Evolutionary conservation across 2,329 filamentous ascomycete genomes (phyloP), one percentile per base, ranked within the genome.

Genomic region (Teratosphaeria pseudoeucalypti): DNA sequence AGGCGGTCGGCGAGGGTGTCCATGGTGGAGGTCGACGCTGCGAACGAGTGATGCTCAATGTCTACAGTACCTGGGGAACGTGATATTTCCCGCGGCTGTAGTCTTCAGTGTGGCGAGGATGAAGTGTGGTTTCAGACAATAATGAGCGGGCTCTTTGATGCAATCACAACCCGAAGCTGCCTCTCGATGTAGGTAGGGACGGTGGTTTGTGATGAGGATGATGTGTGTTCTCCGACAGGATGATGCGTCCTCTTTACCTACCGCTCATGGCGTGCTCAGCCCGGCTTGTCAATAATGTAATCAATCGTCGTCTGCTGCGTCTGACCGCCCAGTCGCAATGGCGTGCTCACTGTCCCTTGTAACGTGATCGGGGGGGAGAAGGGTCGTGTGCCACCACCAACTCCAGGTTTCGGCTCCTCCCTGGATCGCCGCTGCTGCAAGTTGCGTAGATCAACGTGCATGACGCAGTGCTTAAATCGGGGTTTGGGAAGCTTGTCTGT

Each of bases 401-500:
- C 43, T 11, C 43, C 43, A 49, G 43, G 19, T 19, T n/a, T 19
- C 43, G 43, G 43, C 9, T 19, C 16, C 9, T 19, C 19, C 16
- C 43, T 23, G 2, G 14, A 23, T 49, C 37, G 43, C 43, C 6
- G 9, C 43, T 7, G 16, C 43, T 10, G n/a, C n/a, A 16, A 19
- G 16, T 49, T 49, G 23, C 43, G 43, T 49, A 1, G 43, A 49
- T 23, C 43, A 12, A 49, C 43, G 43, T n/a, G 19, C 19, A 23
- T 14, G 6, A 19, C 16, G n/a, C 7, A 49, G 19, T 49, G 43
- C 43, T 49, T 49, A 7, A 49, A 16, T 19, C 23, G 9, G 43
- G 43, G 23, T 59, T 54, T 59, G 54, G 49, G 58, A 56, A 60
- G 37, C 32, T 29, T 52, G n/a, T 6, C 1, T 19, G n/a, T 43